These are phyloP conservation scores for Didymella arachidicola DNA, from an alignment of 2,329 filamentous ascomycete species.

Conservation along the genomic window DNA sequence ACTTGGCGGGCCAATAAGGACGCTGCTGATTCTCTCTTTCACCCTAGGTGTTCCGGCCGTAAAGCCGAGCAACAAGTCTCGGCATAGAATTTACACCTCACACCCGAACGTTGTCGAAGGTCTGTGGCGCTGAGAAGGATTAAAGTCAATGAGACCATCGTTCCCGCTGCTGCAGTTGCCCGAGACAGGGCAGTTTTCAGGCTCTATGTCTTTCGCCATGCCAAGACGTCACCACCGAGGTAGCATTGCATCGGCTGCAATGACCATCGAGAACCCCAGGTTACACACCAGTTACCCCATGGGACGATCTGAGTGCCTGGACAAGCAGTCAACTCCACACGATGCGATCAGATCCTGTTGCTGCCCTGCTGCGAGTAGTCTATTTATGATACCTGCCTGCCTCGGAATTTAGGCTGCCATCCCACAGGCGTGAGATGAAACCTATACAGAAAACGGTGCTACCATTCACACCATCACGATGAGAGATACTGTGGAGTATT, in stretches of 20 bases:
- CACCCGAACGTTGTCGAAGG: too few relatives aligned
- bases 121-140: not conserved
- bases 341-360: not conserved
- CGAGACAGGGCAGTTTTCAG: not conserved
- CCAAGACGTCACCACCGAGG: slow-evolving; percentile 14
- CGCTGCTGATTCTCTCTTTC: slow-evolving; percentile 15
- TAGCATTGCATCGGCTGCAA: slow-evolving; percentile 10
- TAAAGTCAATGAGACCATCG: not conserved
- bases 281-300: not conserved
- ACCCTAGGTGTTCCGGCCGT: not conserved
- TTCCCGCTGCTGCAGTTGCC: not conserved
- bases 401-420: slow-evolving; percentile 10
- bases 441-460: slow-evolving; percentile 11
- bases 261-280: not conserved
- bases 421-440: slow-evolving; percentile 14
- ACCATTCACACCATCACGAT: slow-evolving; percentile 3
- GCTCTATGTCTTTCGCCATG: not conserved
- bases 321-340: not conserved
- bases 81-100: not conserved
- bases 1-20: slow-evolving; percentile 11
- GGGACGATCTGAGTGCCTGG: not conserved
- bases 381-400: slow-evolving; percentile 5
- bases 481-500: slow-evolving; percentile 1
- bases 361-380: not conserved
- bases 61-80: slow-evolving; percentile 1